Evolutionary conservation across 495 filamentous ascomycete species (phyloP).

Genomic region (Podospora tetraspora): DNA sequence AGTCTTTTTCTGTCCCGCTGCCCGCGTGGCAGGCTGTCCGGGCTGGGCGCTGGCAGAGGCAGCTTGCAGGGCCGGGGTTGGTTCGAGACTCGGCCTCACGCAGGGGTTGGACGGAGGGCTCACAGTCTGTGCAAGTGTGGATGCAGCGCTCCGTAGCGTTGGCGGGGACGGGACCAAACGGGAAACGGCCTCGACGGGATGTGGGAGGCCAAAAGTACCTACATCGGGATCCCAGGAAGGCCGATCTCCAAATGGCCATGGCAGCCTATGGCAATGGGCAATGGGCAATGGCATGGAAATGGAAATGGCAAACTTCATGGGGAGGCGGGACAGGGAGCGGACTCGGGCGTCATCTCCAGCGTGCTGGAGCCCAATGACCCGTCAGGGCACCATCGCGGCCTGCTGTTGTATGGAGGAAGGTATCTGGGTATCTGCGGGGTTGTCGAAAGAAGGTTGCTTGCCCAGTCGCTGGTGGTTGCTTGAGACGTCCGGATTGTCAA

Average conservation of each 20-base stretch:
- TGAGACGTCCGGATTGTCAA: background rate
- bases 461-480: background rate
- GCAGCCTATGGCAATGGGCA: too few relatives aligned
- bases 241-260: background rate
- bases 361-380: background rate
- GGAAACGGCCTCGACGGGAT: background rate
- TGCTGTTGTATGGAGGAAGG: too few relatives aligned
- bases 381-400: background rate
- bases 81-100: constrained; percentile 12
- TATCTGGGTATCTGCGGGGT: background rate
- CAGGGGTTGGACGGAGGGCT: constrained; percentile 5
- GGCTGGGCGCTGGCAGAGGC: too few relatives aligned
- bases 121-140: background rate
- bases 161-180: constrained; percentile 10
- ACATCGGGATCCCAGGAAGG: background rate
- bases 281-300: too few relatives aligned
- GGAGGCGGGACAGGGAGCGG: background rate
- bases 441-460: background rate
- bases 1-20: background rate
- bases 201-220: constrained; percentile 5
- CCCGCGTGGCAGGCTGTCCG: constrained; percentile 15
- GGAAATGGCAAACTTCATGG: background rate
- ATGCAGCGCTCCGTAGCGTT: background rate
- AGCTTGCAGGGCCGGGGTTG: background rate
- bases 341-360: background rate